Evolutionary conservation across 2,329 filamentous ascomycete species (phyloP).

Genomic region (Calycina marina): DNA sequence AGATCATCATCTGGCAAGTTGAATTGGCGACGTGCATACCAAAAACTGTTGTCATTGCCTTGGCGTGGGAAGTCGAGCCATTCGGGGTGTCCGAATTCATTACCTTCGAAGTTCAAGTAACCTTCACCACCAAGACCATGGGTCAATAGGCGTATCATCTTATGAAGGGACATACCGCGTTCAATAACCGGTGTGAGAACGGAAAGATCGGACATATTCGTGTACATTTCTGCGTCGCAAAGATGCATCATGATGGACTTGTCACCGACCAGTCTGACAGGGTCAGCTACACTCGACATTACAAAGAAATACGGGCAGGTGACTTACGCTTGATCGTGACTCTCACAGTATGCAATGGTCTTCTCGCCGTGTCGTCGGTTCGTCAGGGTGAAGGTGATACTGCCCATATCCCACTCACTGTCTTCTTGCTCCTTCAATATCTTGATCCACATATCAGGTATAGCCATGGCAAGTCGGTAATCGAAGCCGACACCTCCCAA

Average conservation of each 20-base stretch:
- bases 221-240: constrained; percentile 94
- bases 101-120: constrained; percentile 97
- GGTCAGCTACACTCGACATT: too few species aligned
- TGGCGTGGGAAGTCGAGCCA: constrained; percentile 97
- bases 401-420: constrained; percentile 72
- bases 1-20: constrained; percentile 79
- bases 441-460: constrained; percentile 99
- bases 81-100: constrained; percentile 96
- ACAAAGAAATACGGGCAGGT: too few species aligned
- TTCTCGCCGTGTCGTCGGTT: constrained; percentile 94
- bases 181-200: constrained; percentile 81
- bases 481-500: constrained; percentile 92
- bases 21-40: constrained; percentile 84
- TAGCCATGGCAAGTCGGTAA: constrained; percentile 92
- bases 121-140: constrained; percentile 87
- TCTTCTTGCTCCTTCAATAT: constrained; percentile 88
- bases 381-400: constrained; percentile 73
- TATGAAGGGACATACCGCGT: constrained; percentile 83
- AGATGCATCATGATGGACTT: constrained; percentile 98
- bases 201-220: constrained; percentile 80
- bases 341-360: constrained; percentile 95
- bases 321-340: constrained; percentile 87
- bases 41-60: constrained; percentile 86
- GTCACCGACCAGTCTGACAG: constrained; percentile 74
- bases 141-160: constrained; percentile 91